Evolutionary conservation across 179 eudicot species (phyloP), one percentile per base, ranked within the genome.

Genomic region (Vitellaria paradoxa): DNA sequence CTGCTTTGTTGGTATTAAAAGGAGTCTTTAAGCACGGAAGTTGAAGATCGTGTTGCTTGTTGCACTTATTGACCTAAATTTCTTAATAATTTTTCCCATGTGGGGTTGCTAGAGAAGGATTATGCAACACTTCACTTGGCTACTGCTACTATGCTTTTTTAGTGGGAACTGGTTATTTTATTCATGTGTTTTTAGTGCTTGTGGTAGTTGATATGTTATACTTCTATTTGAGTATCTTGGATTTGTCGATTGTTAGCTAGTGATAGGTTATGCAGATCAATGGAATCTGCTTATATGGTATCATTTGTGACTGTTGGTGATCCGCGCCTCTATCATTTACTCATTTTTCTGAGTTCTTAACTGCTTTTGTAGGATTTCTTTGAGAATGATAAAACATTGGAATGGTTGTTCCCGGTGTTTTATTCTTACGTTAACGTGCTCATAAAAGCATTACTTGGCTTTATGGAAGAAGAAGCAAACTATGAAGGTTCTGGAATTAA

Each of bases 371-470:
- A 95, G 99, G 97, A 95, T 80, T 93, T 95, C 78, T 91, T 95
- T 76, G 97, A 93, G 76, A 97, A 95, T 82, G 99, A 92, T 77
- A 91, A 88, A 85, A 91, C 95, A 60, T 81, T 95, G 73, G 99
- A 95, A 77, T 97, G 99, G 73, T 88, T 95, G 67, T 93, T 86
- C 89, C 92, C 91, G 79, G 93, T 95, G 67, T 95, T 89, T 70
- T 88, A 87, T 85, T 84, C 97, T 1, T 95, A 93, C 78, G 78
- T 91, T 47, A 87, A 79, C 84, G 85, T 91, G 90, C 97, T 95
- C 77, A 91, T 95, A 80, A 95, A 87, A 86, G 99, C 99, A 81
- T 81, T 95, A 73, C 99, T 97, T 14, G 92, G 89, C 66, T 88
- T 93, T 42, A 80, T 90, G 77, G 98, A 94, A 76, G 99, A 95